phyloP scores from a whole-genome alignment of 2,329 filamentous ascomycete genomes.

The Gaeumannomyces sp. region DNA sequence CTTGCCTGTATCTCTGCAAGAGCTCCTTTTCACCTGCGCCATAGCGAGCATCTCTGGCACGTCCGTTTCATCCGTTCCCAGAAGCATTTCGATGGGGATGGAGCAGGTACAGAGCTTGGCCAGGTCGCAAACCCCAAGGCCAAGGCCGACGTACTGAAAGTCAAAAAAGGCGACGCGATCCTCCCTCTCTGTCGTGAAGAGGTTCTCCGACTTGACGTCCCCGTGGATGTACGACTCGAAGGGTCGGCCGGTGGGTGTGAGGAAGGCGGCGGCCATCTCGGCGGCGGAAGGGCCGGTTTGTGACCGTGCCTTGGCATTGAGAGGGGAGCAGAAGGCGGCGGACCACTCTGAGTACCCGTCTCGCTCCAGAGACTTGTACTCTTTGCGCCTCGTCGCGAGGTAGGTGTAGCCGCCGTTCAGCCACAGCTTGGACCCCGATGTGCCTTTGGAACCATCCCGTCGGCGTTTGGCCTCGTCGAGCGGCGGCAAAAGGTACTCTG shows the following conservation, averaged over 20 bases:
- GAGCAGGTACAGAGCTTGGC: slow-evolving; percentile 64
- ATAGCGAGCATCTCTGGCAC: background rate
- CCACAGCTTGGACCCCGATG: slow-evolving; percentile 39
- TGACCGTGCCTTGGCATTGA: slow-evolving; percentile 12
- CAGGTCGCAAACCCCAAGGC: slow-evolving; percentile 58
- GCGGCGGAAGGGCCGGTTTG: slow-evolving; percentile 23
- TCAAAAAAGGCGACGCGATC: slow-evolving; percentile 57
- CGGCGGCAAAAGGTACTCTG: slow-evolving; percentile 43
- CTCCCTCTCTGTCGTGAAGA: slow-evolving; percentile 48
- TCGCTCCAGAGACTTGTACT: slow-evolving; percentile 42
- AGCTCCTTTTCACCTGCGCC: slow-evolving; percentile 1
- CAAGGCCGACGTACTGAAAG: slow-evolving; percentile 62
- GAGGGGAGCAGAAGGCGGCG: slow-evolving; percentile 35
- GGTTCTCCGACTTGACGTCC: slow-evolving; percentile 64
- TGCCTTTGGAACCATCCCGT: slow-evolving; percentile 14
- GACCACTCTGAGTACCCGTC: slow-evolving; percentile 51
- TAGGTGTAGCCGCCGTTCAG: slow-evolving; percentile 65
- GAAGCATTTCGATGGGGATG: slow-evolving; percentile 49
- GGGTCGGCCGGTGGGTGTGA: slow-evolving; percentile 37
- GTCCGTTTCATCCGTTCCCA: slow-evolving; percentile 14
- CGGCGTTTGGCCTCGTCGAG: slow-evolving; percentile 42
- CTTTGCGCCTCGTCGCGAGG: slow-evolving; percentile 53
- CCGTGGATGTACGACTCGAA: slow-evolving; percentile 58
- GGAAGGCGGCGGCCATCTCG: slow-evolving; percentile 45
- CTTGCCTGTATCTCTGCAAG: slow-evolving; percentile 1